Percentiles rank a stretch among this genome's conserved stretches.
These are phyloP conservation scores for Seiridium unicorne DNA, from an alignment of 2,329 filamentous ascomycete genomes.

Conservation along the genomic window DNA sequence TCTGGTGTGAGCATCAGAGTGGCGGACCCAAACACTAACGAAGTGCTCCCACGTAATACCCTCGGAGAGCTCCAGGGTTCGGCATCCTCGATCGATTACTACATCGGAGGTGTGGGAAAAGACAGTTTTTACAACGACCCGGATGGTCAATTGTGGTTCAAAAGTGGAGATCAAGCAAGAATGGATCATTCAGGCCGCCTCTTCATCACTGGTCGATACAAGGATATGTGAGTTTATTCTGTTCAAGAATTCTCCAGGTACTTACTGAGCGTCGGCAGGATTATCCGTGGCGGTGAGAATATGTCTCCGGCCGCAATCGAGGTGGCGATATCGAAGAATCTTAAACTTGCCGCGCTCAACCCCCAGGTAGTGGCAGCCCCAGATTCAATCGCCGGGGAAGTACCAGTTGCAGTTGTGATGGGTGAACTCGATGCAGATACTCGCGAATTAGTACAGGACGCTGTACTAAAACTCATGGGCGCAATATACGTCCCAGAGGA, in stretches of 20 bases:
- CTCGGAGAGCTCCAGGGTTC: constrained; percentile 5
- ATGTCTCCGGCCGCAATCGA: constrained; percentile 9
- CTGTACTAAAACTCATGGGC: constrained; percentile 6
- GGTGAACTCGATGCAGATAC: neutral
- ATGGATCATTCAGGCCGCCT: constrained; percentile 1
- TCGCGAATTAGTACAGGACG: constrained; percentile 1
- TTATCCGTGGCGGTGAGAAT: constrained; percentile 11
- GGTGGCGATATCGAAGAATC: neutral
- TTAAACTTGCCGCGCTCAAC: neutral
- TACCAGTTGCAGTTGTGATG: constrained; percentile 4
- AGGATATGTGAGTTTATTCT: constrained; percentile 5
- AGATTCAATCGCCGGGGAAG: constrained; percentile 8
- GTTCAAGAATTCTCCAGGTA: neutral
- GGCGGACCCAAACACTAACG: constrained; percentile 1
- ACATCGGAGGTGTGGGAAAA: neutral
- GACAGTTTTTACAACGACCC: constrained; percentile 3
- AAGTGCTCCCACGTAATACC: neutral
- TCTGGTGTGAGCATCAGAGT: neutral
- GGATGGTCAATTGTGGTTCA: constrained; percentile 7
- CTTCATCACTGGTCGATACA: constrained; percentile 5
- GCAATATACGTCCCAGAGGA: constrained; percentile 4
- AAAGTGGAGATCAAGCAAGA: constrained; percentile 4
- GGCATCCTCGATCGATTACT: neutral
- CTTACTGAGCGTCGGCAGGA: neutral
- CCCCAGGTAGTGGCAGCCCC: constrained; percentile 3